Percentiles rank a stretch among this genome's conserved stretches.
Conservation (phyloP, 352 stramenopile genomes). For the Heterotrichella gracilis region DNA sequence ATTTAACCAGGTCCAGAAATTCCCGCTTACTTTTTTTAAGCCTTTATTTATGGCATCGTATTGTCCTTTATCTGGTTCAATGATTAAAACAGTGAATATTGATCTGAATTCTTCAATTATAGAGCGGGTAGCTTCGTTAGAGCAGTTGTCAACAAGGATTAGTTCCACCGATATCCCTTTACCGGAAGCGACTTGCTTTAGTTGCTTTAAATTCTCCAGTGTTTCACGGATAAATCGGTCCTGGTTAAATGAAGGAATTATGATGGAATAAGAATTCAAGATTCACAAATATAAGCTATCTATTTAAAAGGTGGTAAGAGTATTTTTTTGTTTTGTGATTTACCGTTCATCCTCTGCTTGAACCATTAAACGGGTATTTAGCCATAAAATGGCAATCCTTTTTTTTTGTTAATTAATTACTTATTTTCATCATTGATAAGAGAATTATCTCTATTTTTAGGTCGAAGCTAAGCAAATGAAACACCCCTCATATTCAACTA, state of each 20-base stretch:
- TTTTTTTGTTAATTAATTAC: too few relatives aligned
- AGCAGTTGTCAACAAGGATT: background rate
- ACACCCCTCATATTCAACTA: too few relatives aligned
- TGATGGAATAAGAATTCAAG: too few relatives aligned
- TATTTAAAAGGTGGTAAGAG: too few relatives aligned
- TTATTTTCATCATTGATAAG: too few relatives aligned
- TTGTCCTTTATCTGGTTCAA: background rate
- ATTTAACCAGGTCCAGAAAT: background rate
- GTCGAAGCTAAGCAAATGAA: too few relatives aligned
- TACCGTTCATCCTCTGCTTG: too few relatives aligned
- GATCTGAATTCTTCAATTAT: conserved; percentile 1
- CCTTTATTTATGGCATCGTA: background rate
- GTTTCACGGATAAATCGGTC: background rate
- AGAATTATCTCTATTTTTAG: too few relatives aligned
- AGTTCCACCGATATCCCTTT: background rate
- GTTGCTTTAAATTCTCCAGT: background rate
- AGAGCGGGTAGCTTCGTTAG: background rate
- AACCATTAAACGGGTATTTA: too few relatives aligned
- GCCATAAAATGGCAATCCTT: too few relatives aligned
- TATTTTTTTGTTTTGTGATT: too few relatives aligned
- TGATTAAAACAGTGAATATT: background rate
- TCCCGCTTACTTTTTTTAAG: background rate
- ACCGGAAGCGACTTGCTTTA: background rate
- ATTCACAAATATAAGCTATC: too few relatives aligned
- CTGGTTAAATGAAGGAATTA: background rate